A percentile compares a stretch with the other conserved stretches of the same genome.
Evolutionary conservation across 306 rosid genomes (phyloP).

Genomic region (Vicia sativa): DNA sequence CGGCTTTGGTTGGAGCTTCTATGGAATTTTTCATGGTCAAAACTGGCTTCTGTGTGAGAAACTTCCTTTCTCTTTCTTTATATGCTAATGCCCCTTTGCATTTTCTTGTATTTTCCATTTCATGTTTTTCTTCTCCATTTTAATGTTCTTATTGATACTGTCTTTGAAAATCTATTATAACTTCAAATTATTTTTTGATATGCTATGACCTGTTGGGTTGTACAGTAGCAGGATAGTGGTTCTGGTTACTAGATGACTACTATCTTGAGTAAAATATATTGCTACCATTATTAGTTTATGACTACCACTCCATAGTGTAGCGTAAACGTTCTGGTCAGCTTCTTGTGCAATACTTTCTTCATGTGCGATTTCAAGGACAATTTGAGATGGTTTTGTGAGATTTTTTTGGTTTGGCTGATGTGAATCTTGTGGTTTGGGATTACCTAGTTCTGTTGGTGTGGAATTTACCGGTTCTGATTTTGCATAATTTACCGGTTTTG

Average conservation of each 20-base stretch:
- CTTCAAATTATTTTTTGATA: neutral
- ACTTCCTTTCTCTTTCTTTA: constrained; percentile 49
- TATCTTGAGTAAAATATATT: constrained; percentile 22
- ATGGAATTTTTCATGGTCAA: constrained; percentile 92
- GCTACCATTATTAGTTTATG: neutral
- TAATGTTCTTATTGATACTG: constrained; percentile 16
- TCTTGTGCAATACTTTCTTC: no score
- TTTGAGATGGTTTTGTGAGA: no score
- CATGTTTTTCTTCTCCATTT: constrained; percentile 4
- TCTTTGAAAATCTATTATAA: neutral
- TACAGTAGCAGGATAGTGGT: neutral
- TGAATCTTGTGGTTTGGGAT: no score
- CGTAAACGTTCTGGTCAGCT: no score
- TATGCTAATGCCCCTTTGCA: neutral
- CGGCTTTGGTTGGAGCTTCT: constrained; percentile 84
- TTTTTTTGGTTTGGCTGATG: no score
- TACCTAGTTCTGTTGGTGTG: no score
- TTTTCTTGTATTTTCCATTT: constrained; percentile 30
- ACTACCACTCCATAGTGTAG: neutral
- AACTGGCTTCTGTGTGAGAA: constrained; percentile 90
- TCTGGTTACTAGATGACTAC: constrained; percentile 16
- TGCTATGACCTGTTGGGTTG: constrained; percentile 12
- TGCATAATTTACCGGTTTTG: no score
- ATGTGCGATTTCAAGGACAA: no score
- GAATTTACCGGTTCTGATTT: no score